Evolutionary conservation across 1,284 basidiomycete genomes (phyloP), one percentile per base, ranked within the genome.

Genomic region (Microbotryum silenes-acaulis): DNA sequence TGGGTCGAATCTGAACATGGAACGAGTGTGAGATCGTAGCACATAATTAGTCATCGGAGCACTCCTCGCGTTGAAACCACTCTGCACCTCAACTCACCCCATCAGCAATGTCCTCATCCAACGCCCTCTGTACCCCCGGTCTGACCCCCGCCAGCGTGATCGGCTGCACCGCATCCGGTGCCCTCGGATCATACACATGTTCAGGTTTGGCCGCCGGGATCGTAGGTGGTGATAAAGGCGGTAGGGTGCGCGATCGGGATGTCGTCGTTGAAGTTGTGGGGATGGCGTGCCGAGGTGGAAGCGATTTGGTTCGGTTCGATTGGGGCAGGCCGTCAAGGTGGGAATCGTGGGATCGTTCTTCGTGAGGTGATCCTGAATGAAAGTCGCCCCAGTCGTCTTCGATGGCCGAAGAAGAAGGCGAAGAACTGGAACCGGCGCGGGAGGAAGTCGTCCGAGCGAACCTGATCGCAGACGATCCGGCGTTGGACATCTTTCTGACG

Each of bases 1-100:
- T 77, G 75, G 67, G 78, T 76, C 49, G 79, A 42, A 68, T 59
- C 65, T 66, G 59, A 5, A 8, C 4, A 9, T n/a, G 4, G 18
- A 12, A 12, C 9, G 16, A 12, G 18, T 14, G 33, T 4, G 18
- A 20, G 20, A 48, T 7, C 8, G 6, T 6, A 6, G 1, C 9
- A 29, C 7, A 9, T 3, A 3, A 20, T 21, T 4, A 14, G 12
- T 10, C n/a, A n/a, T 29, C 10, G 4, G 29, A 27, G 37, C 23
- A 42, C 37, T 16, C 8, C 1, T 25, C 6, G 27, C 4, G 8
- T 14, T 23, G 6, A 20, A n/a, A 10, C 6, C 6, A 2, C 3
- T 44, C 27, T 4, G 23, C 25, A 27, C 8, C 9, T 25, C 8
- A 33, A 61, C 65, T 50, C 37, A 64, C 55, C 12, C 60, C 62